Evolutionary conservation across 495 filamentous ascomycete species (phyloP).

Genomic region (Venustampulla echinocandica): DNA sequence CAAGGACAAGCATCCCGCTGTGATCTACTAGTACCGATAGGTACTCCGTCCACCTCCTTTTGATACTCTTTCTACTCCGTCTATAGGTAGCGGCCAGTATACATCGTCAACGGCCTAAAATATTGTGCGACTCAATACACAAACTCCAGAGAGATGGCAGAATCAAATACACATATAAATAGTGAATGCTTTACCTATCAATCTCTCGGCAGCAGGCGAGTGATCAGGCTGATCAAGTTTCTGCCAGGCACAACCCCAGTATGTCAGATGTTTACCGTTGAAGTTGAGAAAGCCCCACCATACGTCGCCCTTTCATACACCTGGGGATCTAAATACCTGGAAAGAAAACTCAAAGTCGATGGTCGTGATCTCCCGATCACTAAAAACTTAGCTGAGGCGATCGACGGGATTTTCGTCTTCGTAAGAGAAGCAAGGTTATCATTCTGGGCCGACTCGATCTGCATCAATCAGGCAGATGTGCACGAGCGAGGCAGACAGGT

Average conservation of each 20-base stretch:
- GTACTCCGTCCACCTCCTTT: too few relatives aligned
- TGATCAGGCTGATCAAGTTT: neutral
- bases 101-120: too few relatives aligned
- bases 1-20: too few relatives aligned
- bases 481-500: slow-evolving; percentile 16
- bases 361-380: neutral
- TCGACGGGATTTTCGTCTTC: neutral
- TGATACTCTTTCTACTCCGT: too few relatives aligned
- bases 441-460: slow-evolving; percentile 21
- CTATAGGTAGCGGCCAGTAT: too few relatives aligned
- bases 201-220: neutral
- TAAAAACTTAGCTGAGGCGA: neutral
- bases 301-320: neutral
- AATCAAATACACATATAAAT: too few relatives aligned
- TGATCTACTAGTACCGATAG: too few relatives aligned
- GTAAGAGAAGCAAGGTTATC: neutral
- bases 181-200: too few relatives aligned
- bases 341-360: neutral
- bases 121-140: too few relatives aligned
- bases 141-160: too few relatives aligned
- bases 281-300: neutral
- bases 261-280: neutral
- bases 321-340: neutral
- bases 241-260: neutral
- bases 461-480: slow-evolving; percentile 18